Conservation (phyloP, 345 rosid genomes). For the Citrus medica region DNA sequence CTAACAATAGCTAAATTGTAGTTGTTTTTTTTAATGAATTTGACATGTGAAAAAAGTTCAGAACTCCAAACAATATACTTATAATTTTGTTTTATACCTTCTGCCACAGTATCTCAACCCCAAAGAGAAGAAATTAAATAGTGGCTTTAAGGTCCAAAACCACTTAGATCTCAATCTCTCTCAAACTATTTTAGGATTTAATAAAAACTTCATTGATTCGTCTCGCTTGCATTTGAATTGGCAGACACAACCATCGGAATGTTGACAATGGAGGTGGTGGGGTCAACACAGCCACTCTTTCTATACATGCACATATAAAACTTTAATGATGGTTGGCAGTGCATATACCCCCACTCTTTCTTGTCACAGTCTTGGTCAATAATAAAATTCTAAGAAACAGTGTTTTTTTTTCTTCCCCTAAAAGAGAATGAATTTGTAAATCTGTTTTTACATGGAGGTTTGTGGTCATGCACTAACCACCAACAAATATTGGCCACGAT, state of each 20-base stretch:
- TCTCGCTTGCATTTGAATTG: conserved; percentile 17
- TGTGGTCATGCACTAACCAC: conserved; percentile 7
- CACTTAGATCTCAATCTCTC: not conserved
- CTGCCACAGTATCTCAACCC: not conserved
- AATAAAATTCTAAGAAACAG: not conserved
- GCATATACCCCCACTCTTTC: conserved; percentile 23
- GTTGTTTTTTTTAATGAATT: no score
- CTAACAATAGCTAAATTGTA: no score
- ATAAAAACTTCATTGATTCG: conserved; percentile 16
- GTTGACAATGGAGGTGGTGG: conserved; percentile 21
- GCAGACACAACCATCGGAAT: conserved; percentile 26
- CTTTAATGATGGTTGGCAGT: conserved; percentile 7
- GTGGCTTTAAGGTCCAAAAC: not conserved
- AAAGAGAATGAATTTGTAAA: not conserved
- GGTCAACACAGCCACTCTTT: conserved; percentile 19
- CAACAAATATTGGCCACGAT: not conserved
- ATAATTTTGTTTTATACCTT: no score
- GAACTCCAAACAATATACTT: no score
- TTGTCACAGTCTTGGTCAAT: conserved; percentile 11
- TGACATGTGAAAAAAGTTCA: not conserved
- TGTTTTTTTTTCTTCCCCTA: not conserved
- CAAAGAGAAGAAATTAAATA: no score
- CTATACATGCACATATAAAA: not conserved
- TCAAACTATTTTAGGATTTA: not conserved
- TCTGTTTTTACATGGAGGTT: not conserved